Conservation (phyloP, 495 filamentous ascomycete genomes). For the Xylaria intraflava region DNA sequence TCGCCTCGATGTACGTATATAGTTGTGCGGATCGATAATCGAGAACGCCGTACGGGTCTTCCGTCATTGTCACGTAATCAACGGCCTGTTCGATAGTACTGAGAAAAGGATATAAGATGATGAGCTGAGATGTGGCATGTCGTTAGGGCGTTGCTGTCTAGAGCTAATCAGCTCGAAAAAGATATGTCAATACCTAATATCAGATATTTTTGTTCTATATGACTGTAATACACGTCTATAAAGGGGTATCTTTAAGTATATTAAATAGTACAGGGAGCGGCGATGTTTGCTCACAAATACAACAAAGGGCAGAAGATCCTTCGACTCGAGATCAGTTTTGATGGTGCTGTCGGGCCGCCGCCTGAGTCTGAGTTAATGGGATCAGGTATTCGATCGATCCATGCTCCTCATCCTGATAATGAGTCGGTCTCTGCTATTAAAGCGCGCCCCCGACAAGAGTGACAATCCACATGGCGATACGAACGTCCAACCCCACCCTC, state of each 20-base stretch:
- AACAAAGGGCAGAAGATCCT: constrained; percentile 1
- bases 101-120: too few relatives aligned
- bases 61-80: too few relatives aligned
- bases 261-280: constrained; percentile 10
- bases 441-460: constrained; percentile 64
- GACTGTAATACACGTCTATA: constrained; percentile 9
- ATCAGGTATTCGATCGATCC: neutral
- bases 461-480: constrained; percentile 87
- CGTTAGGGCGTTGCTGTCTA: too few relatives aligned
- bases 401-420: neutral
- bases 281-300: constrained; percentile 10
- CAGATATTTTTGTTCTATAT: neutral
- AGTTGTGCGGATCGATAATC: too few relatives aligned
- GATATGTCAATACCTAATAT: neutral
- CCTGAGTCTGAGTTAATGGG: neutral
- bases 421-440: constrained; percentile 21
- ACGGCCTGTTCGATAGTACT: too few relatives aligned
- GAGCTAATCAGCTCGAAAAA: neutral
- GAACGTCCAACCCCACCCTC: constrained; percentile 76
- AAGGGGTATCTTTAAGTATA: constrained; percentile 5
- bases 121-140: too few relatives aligned
- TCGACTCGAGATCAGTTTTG: neutral
- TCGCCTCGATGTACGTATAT: too few relatives aligned
- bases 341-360: neutral
- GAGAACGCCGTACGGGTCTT: too few relatives aligned